Evolutionary conservation across 169 alveolate genomes (phyloP), one percentile per base, ranked within the genome.

Genomic region (Cryptosporidium baileyi): DNA sequence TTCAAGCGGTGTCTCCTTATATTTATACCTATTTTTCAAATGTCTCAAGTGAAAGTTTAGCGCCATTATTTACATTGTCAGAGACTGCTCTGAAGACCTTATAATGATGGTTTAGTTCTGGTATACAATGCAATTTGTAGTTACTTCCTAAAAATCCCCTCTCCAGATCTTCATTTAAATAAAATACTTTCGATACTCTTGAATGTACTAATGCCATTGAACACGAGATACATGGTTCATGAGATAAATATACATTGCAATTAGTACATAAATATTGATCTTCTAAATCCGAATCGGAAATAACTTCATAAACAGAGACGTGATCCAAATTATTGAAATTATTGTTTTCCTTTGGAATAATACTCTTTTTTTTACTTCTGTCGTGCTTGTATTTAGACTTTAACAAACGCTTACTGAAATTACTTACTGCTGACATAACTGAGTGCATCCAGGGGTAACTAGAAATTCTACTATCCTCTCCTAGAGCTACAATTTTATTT

Each of bases 191-290:
- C 17, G 92, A 85, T 38, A 97, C 91, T 51, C 99, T 89, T 13
- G 98, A 95, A 88, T 97, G 99, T 6, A 97, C 82, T 80, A 96
- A 90, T 19, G 98, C 98, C 99, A 97, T 97, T n/a, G 97, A 94
- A 85, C 99, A 97, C 98, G 96, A 95, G 63, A 96, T 92, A 82
- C 99, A 96, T 43, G 99, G 99, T 88, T 96, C 99, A 52, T 92
- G 95, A 41, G 94, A 89, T 63, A 93, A 51, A 61, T 63, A 94
- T 40, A 91, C 97, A 32, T 62, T 92, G 61, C 93, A 91, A 22
- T 92, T 93, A 2, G 94, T 90, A 80, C 97, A 94, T 8, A 92
- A 79, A 67, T 94, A 94, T 51, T 94, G 93, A 54, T 51, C 67
- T 19, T 43, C 34, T 43, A 67, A 62, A 22, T 45, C 81, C 4